These are phyloP conservation scores for Mucor indicus DNA, from an alignment of 371 early-diverging fungal species.

Conservation along the genomic window DNA sequence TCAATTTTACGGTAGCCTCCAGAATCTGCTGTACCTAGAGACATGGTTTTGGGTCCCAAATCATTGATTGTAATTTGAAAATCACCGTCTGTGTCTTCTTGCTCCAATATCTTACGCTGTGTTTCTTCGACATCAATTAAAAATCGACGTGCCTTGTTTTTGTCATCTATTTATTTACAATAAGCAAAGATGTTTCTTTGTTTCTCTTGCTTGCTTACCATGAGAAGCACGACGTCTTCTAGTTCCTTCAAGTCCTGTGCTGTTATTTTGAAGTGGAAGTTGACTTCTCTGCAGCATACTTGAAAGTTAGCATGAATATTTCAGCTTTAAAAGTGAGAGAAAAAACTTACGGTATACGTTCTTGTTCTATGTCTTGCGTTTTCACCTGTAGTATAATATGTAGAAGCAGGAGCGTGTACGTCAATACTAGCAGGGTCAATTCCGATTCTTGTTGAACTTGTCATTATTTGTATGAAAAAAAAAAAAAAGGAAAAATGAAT, in stretches of 20 bases:
- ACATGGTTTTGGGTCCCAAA: slow-evolving; percentile 86
- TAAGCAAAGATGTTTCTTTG: too few relatives aligned
- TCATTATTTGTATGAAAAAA: slow-evolving; percentile 9
- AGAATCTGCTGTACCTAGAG: slow-evolving; percentile 84
- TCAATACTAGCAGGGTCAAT: slow-evolving; percentile 19
- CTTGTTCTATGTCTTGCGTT: slow-evolving; percentile 31
- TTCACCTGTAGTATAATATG: slow-evolving; percentile 49
- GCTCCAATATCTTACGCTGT: slow-evolving; percentile 73
- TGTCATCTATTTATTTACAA: slow-evolving; percentile 58
- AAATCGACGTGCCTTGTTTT: slow-evolving; percentile 71
- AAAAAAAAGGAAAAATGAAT: slow-evolving; percentile 7
- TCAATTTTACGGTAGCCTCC: slow-evolving; percentile 86
- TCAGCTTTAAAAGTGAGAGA: not conserved
- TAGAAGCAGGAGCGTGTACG: slow-evolving; percentile 45
- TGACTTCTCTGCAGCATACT: slow-evolving; percentile 7
- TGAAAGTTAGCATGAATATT: not conserved
- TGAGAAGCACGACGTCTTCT: slow-evolving; percentile 46
- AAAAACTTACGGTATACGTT: slow-evolving; percentile 26
- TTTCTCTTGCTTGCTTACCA: slow-evolving; percentile 21
- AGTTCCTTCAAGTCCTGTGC: slow-evolving; percentile 11
- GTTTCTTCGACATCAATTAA: slow-evolving; percentile 87
- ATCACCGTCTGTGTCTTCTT: slow-evolving; percentile 96
- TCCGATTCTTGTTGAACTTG: slow-evolving; percentile 9
- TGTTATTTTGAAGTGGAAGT: not conserved
- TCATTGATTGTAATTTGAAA: slow-evolving; percentile 94